These are phyloP conservation scores for Aspergillus eucalypticola DNA, from an alignment of 2,329 filamentous ascomycete species.

Conservation along the genomic window DNA sequence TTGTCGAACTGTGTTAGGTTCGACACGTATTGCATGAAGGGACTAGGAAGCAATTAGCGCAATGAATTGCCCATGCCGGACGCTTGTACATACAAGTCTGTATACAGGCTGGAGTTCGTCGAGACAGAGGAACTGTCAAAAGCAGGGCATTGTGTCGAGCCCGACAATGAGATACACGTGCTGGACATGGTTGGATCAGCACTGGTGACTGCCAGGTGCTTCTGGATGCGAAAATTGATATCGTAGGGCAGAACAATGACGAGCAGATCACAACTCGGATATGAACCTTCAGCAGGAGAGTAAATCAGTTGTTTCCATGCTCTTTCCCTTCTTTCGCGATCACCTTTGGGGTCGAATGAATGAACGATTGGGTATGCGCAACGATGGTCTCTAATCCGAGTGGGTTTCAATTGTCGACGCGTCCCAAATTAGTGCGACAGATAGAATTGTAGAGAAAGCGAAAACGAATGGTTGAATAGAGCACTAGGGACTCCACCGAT, in stretches of 20 bases:
- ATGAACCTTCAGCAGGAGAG: constrained; percentile 4
- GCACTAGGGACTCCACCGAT: constrained; percentile 1
- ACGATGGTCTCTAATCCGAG: background rate
- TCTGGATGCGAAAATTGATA: background rate
- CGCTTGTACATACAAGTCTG: constrained; percentile 61
- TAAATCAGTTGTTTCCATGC: constrained; percentile 13
- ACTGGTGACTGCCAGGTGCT: background rate
- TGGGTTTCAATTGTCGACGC: constrained; percentile 8
- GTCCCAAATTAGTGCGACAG: constrained; percentile 12
- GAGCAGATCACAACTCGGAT: background rate
- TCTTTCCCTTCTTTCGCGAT: constrained; percentile 4
- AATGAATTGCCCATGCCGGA: constrained; percentile 28
- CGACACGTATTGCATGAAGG: constrained; percentile 82
- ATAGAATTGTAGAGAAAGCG: background rate
- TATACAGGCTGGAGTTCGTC: constrained; percentile 58
- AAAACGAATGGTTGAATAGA: background rate
- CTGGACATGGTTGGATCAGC: constrained; percentile 31
- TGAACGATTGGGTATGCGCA: background rate
- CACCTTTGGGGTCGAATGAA: background rate
- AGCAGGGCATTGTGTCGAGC: constrained; percentile 70
- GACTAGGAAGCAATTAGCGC: constrained; percentile 54
- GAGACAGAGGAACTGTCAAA: constrained; percentile 73
- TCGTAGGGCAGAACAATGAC: background rate
- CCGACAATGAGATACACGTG: constrained; percentile 67
- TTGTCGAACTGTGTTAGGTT: constrained; percentile 77